Evolutionary conservation across 768 basidiomycete species (phyloP), one percentile per base, ranked within the genome.

Genomic region (Tricholoma terreum): DNA sequence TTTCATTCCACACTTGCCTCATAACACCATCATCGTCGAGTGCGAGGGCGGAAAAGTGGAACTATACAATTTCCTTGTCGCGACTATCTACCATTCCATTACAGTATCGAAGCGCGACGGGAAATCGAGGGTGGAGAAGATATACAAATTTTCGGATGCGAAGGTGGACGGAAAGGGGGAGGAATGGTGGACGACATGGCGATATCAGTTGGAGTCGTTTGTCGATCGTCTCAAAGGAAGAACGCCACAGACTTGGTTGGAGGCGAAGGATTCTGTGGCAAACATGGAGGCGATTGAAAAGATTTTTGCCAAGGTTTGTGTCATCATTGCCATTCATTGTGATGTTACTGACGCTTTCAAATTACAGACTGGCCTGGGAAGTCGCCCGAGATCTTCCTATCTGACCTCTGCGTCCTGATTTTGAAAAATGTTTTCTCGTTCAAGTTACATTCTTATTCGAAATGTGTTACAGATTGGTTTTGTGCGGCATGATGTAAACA

Each of bases 181-280:
- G 64, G 70, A 71, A 9, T 83, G 80, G 77, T 87, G 84, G 83
- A 70, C 78, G 34, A 78, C 83, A 30, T 79, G 72, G 50, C 67
- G 73, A 40, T 82, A 80, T 60, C 84, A 86, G 67, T 69, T 86
- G 31, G 84, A 86, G 69, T 81, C 80, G 8, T 85, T 85, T 52
- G 79, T 86, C 5, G 81, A 87, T 61, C 77, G 74, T 66, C 58
- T 87, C 40, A 72, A 72, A 53, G 83, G 83, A 8, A 70, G 79
- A 33, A 64, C 67, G 21, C 80, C 83, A 4, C 73, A 77, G 52
- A 75, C 75, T 9, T 87, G 85, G 85, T 59, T 85, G 38, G 64
- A 71, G 9, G 68, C 68, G 12, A 77, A 85, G 58, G 80, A 84
- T 61, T 78, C 81, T 1, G 63, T 85, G 31, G 67, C 68, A 51